Conservation (phyloP, 352 stramenopile genomes). For the Peronospora farinosa region DNA sequence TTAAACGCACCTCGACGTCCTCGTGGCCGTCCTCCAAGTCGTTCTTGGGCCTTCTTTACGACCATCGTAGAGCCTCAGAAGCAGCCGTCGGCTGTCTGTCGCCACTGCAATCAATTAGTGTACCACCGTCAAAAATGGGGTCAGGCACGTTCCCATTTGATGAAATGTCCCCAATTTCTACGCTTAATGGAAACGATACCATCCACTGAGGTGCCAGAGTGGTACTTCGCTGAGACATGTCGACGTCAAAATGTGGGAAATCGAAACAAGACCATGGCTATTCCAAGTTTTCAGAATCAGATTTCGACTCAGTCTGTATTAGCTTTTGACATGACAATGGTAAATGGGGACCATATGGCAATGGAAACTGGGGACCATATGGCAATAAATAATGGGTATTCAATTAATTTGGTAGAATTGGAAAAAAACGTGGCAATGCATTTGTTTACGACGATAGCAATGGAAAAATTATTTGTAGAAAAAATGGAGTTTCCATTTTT, state of each 20-base stretch:
- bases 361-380: constrained; percentile 1
- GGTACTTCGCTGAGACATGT: constrained; percentile 41
- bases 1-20: constrained; percentile 13
- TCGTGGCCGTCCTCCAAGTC: constrained; percentile 36
- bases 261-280: not conserved
- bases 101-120: constrained; percentile 41
- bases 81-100: constrained; percentile 32
- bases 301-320: not conserved
- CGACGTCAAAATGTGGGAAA: constrained; percentile 20
- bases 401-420: constrained; percentile 10
- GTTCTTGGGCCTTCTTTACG: constrained; percentile 58
- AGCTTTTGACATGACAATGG: constrained; percentile 3
- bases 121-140: constrained; percentile 61
- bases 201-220: constrained; percentile 35
- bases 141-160: constrained; percentile 48
- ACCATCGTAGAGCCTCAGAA: constrained; percentile 43
- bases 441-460: constrained; percentile 24
- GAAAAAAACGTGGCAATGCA: constrained; percentile 34
- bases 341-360: constrained; percentile 2
- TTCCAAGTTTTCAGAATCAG: constrained; percentile 11
- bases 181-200: constrained; percentile 27
- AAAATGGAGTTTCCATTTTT: constrained; percentile 15
- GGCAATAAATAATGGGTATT: not conserved
- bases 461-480: constrained; percentile 15
- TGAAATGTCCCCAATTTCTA: constrained; percentile 51